A percentile compares a stretch with the other conserved stretches of the same genome.
These are phyloP conservation scores for Ettlia oleoabundans DNA, from an alignment of 139 green algal species.

Conservation along the genomic window DNA sequence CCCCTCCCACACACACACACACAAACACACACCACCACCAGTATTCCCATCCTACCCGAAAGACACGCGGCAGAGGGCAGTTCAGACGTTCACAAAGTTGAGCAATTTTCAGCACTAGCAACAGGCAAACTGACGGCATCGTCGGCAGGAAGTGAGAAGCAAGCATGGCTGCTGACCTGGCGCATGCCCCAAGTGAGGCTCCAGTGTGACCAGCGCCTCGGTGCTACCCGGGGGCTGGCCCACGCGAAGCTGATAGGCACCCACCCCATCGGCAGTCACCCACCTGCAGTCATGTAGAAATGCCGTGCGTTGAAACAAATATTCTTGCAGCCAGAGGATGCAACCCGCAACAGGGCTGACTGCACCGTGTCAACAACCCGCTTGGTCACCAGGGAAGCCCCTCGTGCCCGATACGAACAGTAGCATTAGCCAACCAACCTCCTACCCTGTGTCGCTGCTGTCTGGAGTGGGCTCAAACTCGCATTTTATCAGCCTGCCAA, in stretches of 20 bases:
- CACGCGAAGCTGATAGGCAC: slow-evolving; percentile 57
- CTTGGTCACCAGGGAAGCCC: no score
- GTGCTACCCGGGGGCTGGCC: slow-evolving; percentile 47
- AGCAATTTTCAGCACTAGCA: not conserved
- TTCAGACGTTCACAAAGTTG: not conserved
- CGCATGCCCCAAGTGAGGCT: slow-evolving; percentile 15
- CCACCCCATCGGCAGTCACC: slow-evolving; percentile 43
- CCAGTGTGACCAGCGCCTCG: slow-evolving; percentile 50
- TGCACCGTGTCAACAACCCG: no score
- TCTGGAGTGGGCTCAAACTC: slow-evolving; percentile 46
- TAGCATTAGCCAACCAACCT: no score
- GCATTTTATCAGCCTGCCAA: slow-evolving; percentile 21
- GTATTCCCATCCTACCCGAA: no score
- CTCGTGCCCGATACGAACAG: no score
- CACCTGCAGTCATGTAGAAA: not conserved
- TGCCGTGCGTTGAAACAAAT: not conserved
- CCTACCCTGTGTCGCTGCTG: slow-evolving; percentile 51
- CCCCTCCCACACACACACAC: no score
- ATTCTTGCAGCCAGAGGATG: not conserved
- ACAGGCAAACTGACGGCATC: not conserved
- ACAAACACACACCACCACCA: not conserved
- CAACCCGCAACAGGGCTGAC: no score
- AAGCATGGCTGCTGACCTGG: not conserved
- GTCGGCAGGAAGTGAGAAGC: not conserved
- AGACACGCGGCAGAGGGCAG: no score